phyloP scores from a whole-genome alignment of 371 early-diverging fungal species.

The Rhizopus delemar region DNA sequence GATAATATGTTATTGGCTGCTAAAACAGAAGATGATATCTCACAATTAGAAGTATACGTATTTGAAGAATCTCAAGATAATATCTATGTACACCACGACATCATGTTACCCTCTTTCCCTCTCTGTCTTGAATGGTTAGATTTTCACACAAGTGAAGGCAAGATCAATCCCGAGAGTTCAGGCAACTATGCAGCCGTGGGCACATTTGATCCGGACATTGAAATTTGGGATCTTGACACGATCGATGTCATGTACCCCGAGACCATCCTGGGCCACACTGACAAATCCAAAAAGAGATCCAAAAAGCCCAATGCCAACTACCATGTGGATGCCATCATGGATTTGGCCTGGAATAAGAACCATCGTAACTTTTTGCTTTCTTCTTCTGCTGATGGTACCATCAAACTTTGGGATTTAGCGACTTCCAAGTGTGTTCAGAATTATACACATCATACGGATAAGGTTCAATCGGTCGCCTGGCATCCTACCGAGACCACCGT shows the following conservation, averaged over 20 bases:
- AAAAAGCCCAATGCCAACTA: conserved; percentile 70
- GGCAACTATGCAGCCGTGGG: conserved; percentile 93
- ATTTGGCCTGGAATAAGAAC: conserved; percentile 87
- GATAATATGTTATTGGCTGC: conserved; percentile 90
- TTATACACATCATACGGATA: conserved; percentile 84
- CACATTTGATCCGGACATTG: conserved; percentile 94
- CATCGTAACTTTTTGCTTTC: conserved; percentile 86
- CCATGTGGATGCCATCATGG: conserved; percentile 94
- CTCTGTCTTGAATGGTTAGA: conserved; percentile 94
- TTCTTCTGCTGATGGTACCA: conserved; percentile 93
- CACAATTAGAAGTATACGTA: conserved; percentile 90
- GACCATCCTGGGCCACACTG: conserved; percentile 79
- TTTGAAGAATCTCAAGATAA: conserved; percentile 84
- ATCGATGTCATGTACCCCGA: conserved; percentile 91
- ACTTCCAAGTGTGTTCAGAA: conserved; percentile 70
- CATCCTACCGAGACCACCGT: conserved; percentile 86
- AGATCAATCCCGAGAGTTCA: conserved; percentile 49
- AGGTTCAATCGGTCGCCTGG: conserved; percentile 89
- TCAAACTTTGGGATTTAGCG: conserved; percentile 94
- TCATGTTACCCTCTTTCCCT: conserved; percentile 96
- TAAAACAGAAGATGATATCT: conserved; percentile 94
- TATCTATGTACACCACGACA: conserved; percentile 96
- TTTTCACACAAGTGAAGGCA: conserved; percentile 65
- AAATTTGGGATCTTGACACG: conserved; percentile 95
- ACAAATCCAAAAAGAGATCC: conserved; percentile 60